Conservation (phyloP, 2,329 filamentous ascomycete genomes). For the Cytospora leucostoma region DNA sequence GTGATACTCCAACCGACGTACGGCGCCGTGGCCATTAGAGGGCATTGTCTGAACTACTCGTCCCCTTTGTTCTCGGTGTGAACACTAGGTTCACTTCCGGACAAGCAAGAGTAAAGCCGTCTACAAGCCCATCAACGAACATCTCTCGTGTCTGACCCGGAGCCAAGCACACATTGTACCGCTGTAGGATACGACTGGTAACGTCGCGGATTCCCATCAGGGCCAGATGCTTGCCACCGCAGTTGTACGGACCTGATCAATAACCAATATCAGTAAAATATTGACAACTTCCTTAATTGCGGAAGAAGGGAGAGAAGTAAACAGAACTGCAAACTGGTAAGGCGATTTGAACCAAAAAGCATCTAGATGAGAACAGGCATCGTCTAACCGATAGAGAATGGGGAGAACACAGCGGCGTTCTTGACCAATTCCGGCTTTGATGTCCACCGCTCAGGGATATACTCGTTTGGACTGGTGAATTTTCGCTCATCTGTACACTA, state of each 20-base stretch:
- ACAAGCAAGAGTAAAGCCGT: constrained; percentile 23
- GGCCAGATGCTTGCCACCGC: constrained; percentile 24
- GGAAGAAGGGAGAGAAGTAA: too few relatives aligned
- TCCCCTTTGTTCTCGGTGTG: constrained; percentile 1
- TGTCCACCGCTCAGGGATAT: constrained; percentile 40
- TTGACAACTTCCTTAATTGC: too few relatives aligned
- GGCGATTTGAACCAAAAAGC: too few relatives aligned
- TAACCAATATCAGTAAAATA: neutral
- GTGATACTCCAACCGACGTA: neutral
- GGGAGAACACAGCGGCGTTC: constrained; percentile 26
- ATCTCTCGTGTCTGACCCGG: constrained; percentile 19
- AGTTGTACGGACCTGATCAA: constrained; percentile 20
- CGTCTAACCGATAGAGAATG: constrained; percentile 22
- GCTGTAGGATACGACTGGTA: constrained; percentile 9
- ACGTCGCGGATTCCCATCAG: constrained; percentile 24
- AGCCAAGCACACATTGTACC: constrained; percentile 21
- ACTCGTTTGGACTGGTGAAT: constrained; percentile 33
- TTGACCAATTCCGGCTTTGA: constrained; percentile 34
- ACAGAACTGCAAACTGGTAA: too few relatives aligned
- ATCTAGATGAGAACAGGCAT: neutral
- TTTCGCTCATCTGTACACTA: constrained; percentile 17
- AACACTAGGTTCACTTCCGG: constrained; percentile 22
- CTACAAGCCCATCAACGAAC: constrained; percentile 14
- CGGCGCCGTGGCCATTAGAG: neutral
- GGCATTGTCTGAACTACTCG: neutral